Evolutionary conservation across 768 basidiomycete species (phyloP).

Genomic region (Leccinum aurantiacum): DNA sequence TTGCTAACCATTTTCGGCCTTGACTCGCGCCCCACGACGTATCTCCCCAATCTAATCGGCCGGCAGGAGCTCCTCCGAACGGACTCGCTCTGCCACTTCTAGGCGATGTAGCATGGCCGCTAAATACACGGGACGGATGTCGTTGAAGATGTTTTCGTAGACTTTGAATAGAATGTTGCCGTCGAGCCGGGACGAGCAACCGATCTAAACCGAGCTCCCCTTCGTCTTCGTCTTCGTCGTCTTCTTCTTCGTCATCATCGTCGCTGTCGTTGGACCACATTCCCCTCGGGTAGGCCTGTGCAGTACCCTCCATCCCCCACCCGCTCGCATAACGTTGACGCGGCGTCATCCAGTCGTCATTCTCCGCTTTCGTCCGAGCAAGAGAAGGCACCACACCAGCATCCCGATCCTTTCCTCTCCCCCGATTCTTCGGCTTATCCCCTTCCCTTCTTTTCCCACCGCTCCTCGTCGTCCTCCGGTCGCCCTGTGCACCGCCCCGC

Average conservation of each 20-base stretch:
- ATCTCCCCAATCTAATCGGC: constrained; percentile 19
- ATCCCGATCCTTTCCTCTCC: constrained; percentile 31
- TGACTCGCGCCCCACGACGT: constrained; percentile 23
- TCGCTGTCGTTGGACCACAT: constrained; percentile 27
- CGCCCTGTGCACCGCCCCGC: constrained; percentile 27
- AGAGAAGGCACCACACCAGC: constrained; percentile 54
- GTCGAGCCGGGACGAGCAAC: constrained; percentile 66
- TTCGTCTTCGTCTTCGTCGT: constrained; percentile 42
- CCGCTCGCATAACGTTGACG: constrained; percentile 36
- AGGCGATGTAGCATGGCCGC: constrained; percentile 19
- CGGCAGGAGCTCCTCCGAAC: constrained; percentile 8
- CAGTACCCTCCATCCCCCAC: constrained; percentile 29
- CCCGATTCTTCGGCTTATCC: constrained; percentile 20
- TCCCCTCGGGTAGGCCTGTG: constrained; percentile 14
- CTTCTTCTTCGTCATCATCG: constrained; percentile 39
- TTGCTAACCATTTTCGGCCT: constrained; percentile 28
- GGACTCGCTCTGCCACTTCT: constrained; percentile 20
- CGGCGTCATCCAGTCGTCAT: constrained; percentile 49
- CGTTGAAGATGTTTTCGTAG: constrained; percentile 59
- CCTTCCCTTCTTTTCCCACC: constrained; percentile 28
- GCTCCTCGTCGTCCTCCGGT: constrained; percentile 9
- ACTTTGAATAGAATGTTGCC: constrained; percentile 74
- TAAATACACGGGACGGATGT: constrained; percentile 6
- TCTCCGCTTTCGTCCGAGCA: constrained; percentile 59
- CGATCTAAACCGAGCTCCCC: constrained; percentile 64